Evolutionary conservation across 768 basidiomycete genomes (phyloP), one percentile per base, ranked within the genome.

Genomic region (Rhizopogon salebrosus): DNA sequence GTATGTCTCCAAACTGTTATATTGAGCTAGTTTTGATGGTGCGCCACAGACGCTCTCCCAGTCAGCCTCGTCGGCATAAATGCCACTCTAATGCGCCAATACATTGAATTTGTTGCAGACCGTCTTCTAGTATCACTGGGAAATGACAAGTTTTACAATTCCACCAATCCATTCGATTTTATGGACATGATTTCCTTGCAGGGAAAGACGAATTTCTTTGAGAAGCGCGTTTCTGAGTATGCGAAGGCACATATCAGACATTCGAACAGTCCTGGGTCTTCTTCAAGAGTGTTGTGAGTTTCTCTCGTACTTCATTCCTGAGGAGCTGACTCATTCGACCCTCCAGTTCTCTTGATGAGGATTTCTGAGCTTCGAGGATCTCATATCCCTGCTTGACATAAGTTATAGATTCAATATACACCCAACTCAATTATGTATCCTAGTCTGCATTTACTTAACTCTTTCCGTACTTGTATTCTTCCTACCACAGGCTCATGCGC

Each of bases 151-250:
- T 62, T 82, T 41, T 97, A 92, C 74, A 75, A 83, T 56, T 70
- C 76, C 0, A 71, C 80, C 26, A 97, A 97, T 66, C 95, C 94
- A 4, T 89, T 90, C 68, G 89, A 94, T 68, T 93, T 93, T 63
- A 94, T 94, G 91, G 92, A 95, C 60, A 83, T 93, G 81, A 95
- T 95, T 43, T 95, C 92, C 9, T 73, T 97, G 8, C 88, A 94
- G 71, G 95, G 95, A 58, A 98, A 98, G 76, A 90, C 94, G 38
- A 94, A 97, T 72, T 97, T 97, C 69, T 97, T 95, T 65, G 93
- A 95, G 74, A 94, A 93, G 71, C 81, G 94, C 0, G 95, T 97
- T 5, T 93, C 91, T 3, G 88, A 90, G 18, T 90, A 90, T 62
- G 75, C 83, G 11, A 87, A 80, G 62, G 87, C 88, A 10, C 75